A percentile compares a stretch with the other conserved stretches of the same genome.
Conservation (phyloP, 495 filamentous ascomycete species). For the Xylaria longipes region DNA sequence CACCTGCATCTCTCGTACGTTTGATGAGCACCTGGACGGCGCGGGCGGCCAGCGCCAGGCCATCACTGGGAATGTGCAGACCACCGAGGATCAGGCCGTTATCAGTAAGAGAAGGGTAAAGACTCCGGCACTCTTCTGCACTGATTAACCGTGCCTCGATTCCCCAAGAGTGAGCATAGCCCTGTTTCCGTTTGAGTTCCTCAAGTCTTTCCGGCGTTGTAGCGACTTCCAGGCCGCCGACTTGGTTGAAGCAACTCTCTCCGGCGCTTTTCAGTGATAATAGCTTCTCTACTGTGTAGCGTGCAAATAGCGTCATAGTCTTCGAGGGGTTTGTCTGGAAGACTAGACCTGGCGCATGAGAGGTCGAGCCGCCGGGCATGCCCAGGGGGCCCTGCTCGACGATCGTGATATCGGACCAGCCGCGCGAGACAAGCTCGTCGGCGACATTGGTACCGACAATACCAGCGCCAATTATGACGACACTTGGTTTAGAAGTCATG, state of each 20-base stretch:
- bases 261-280: slow-evolving; percentile 33
- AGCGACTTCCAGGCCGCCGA: slow-evolving; percentile 58
- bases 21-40: slow-evolving; percentile 58
- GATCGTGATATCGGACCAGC: slow-evolving; percentile 60
- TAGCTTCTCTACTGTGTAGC: slow-evolving; percentile 58
- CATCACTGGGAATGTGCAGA: slow-evolving; percentile 57
- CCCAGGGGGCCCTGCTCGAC: slow-evolving; percentile 59
- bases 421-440: slow-evolving; percentile 58
- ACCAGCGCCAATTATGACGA: slow-evolving; percentile 61
- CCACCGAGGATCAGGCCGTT: slow-evolving; percentile 55
- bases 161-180: slow-evolving; percentile 56
- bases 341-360: slow-evolving; percentile 59
- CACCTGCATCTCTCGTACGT: slow-evolving; percentile 53
- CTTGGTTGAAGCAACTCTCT: slow-evolving; percentile 58
- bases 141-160: slow-evolving; percentile 52
- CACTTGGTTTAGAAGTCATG: slow-evolving; percentile 34
- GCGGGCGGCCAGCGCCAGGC: slow-evolving; percentile 56
- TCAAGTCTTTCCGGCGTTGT: slow-evolving; percentile 56
- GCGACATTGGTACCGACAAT: slow-evolving; percentile 61
- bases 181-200: slow-evolving; percentile 59
- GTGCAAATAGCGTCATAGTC: slow-evolving; percentile 56
- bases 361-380: slow-evolving; percentile 61
- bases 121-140: slow-evolving; percentile 49
- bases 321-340: slow-evolving; percentile 59
- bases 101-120: slow-evolving; percentile 52